phyloP scores from a whole-genome alignment of 345 rosid genomes.

The Arabidopsis thaliana region TAIR10.1 NC_003071.7:9624501-9625000 shows the following conservation, averaged over 20 bases:
- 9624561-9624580: not conserved
- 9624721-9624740: slow-evolving; percentile 75
- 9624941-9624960: slow-evolving; percentile 74
- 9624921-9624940: slow-evolving; percentile 95
- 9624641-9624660: not conserved
- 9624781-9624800: slow-evolving; percentile 83
- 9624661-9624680: not conserved
- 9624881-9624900: slow-evolving; percentile 86
- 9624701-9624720: slow-evolving; percentile 48
- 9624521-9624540: not conserved
- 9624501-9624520: not conserved
- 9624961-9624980: slow-evolving; percentile 66
- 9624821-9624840: slow-evolving; percentile 95
- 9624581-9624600: not conserved
- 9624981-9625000: slow-evolving; percentile 69
- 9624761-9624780: slow-evolving; percentile 68
- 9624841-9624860: slow-evolving; percentile 50
- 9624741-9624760: slow-evolving; percentile 64
- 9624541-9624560: not conserved
- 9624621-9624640: not conserved
- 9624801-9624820: slow-evolving; percentile 81
- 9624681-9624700: not conserved
- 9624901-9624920: slow-evolving; percentile 74
- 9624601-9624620: not conserved
- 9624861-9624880: slow-evolving; percentile 56